Evolutionary conservation across 78 protist genomes (phyloP).

Genomic region (Chrysochromulina parva): DNA sequence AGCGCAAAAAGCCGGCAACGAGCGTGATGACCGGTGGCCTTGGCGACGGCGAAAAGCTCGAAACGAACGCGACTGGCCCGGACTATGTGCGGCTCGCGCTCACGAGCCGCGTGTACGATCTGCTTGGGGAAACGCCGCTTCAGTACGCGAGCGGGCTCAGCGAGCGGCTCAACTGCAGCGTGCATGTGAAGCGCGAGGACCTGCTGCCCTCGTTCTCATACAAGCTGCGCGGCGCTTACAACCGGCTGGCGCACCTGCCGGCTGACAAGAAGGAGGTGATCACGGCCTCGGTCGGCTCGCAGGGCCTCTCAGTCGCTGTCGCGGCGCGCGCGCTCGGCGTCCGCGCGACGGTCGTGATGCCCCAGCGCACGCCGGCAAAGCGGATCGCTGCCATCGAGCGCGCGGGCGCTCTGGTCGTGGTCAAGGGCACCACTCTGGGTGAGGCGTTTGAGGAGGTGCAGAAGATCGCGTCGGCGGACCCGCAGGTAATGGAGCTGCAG

Average conservation of each 20-base stretch:
- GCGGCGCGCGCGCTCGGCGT: slow-evolving; percentile 32
- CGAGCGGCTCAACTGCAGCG: not conserved
- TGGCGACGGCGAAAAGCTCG: not conserved
- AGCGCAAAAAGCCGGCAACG: not conserved
- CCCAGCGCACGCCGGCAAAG: slow-evolving; percentile 60
- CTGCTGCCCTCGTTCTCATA: slow-evolving; percentile 60
- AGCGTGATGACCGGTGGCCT: too few species aligned
- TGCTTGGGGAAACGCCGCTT: slow-evolving; percentile 19
- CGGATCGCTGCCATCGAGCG: slow-evolving; percentile 44
- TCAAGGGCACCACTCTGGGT: slow-evolving; percentile 52
- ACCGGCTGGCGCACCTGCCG: slow-evolving; percentile 47
- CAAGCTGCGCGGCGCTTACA: slow-evolving; percentile 73
- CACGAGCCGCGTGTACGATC: slow-evolving; percentile 43
- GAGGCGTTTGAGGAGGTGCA: slow-evolving; percentile 57
- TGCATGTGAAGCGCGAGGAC: slow-evolving; percentile 57
- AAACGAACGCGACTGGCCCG: not conserved
- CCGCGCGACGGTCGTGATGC: slow-evolving; percentile 68
- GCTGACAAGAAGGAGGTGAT: slow-evolving; percentile 34
- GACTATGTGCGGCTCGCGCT: slow-evolving; percentile 36
- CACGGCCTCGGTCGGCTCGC: slow-evolving; percentile 73
- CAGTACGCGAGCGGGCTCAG: not conserved
- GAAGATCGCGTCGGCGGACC: slow-evolving; percentile 29
- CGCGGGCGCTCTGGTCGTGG: slow-evolving; percentile 49
- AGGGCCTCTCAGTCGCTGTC: slow-evolving; percentile 66
- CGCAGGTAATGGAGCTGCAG: not conserved